Evolutionary conservation across 257 asterid species (phyloP).

Genomic region (Nicotiana undulata): DNA sequence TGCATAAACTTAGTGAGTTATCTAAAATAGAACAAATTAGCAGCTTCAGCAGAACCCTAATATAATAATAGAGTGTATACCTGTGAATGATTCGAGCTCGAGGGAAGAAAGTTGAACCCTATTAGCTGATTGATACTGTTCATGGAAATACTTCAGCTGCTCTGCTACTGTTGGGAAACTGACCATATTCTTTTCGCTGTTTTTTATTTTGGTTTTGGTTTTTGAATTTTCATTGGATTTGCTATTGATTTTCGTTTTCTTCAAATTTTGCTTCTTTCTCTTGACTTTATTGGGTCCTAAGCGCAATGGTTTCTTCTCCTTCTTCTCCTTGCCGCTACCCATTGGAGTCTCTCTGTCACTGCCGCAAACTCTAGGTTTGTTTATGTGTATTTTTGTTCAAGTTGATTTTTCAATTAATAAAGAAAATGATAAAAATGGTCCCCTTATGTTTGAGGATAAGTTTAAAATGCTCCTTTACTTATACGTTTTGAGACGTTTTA

Average conservation of each 20-base stretch:
- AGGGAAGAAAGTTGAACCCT: constrained; percentile 62
- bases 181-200: constrained; percentile 16
- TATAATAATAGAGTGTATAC: constrained; percentile 3
- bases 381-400: neutral
- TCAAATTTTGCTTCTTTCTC: neutral
- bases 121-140: constrained; percentile 61
- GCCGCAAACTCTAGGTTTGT: constrained; percentile 1
- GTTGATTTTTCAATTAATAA: neutral
- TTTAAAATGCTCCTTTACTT: neutral
- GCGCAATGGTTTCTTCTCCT: constrained; percentile 16
- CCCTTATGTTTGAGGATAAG: neutral
- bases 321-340: constrained; percentile 8
- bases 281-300: constrained; percentile 29
- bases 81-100: constrained; percentile 72
- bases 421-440: neutral
- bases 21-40: too few species aligned
- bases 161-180: constrained; percentile 44
- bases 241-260: neutral
- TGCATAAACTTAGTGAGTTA: too few species aligned
- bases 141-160: constrained; percentile 55
- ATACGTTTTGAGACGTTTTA: too few species aligned
- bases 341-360: neutral
- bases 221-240: constrained; percentile 8
- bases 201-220: constrained; percentile 19
- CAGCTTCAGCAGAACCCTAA: too few species aligned